phyloP scores from a whole-genome alignment of 139 green algal species.

The Picochlorum sp. region DNA sequence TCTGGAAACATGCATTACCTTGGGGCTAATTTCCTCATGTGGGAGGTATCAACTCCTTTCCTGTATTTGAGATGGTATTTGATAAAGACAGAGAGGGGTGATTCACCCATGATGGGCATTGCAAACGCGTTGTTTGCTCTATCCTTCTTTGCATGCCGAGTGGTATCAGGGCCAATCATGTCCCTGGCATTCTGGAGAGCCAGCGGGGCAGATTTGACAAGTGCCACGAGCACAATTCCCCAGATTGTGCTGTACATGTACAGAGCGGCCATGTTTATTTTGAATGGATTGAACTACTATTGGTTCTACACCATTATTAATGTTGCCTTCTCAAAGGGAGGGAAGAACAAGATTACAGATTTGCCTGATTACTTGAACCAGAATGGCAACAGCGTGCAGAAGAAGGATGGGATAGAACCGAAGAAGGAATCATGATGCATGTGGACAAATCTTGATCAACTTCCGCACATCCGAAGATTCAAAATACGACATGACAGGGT shows the following conservation, averaged over 20 bases:
- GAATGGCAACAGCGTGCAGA: no score
- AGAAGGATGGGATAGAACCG: no score
- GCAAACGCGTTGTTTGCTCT: conserved; percentile 29
- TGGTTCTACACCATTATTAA: conserved; percentile 11
- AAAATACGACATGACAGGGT: no score
- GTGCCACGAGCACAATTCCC: not conserved
- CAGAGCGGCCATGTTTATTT: not conserved
- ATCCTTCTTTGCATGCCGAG: conserved; percentile 39
- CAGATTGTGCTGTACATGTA: not conserved
- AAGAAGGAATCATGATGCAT: no score
- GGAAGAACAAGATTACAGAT: not conserved
- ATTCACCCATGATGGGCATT: conserved; percentile 12
- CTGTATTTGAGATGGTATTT: conserved; percentile 46
- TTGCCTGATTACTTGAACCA: no score
- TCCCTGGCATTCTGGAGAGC: not conserved
- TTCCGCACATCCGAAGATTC: no score
- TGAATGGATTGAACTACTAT: conserved; percentile 15
- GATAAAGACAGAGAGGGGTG: conserved; percentile 36
- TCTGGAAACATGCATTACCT: conserved; percentile 22
- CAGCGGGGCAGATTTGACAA: not conserved
- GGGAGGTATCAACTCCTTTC: conserved; percentile 42
- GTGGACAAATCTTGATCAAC: no score
- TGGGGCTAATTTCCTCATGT: conserved; percentile 23
- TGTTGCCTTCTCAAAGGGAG: not conserved
- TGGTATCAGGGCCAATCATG: conserved; percentile 28